Conservation (phyloP, 805 yeast genomes). For the Myxozyma nipponensis region DNA sequence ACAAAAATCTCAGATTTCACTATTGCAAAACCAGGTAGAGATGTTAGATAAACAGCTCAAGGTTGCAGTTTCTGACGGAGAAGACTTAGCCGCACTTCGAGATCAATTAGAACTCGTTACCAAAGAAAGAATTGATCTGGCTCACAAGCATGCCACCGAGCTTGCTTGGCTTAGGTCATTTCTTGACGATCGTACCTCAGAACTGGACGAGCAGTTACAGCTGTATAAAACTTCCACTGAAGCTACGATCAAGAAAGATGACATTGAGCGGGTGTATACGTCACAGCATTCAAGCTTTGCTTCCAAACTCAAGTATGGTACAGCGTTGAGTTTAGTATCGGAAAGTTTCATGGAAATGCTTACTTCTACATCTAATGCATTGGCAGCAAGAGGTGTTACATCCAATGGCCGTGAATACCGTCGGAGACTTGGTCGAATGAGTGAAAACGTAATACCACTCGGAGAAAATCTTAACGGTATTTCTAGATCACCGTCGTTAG, state of each 20-base stretch:
- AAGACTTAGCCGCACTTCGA: constrained; percentile 1
- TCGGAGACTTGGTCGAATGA: constrained; percentile 9
- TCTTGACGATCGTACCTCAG: constrained; percentile 13
- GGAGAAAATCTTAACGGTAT: constrained; percentile 9
- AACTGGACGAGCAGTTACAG: constrained; percentile 20
- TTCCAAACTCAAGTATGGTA: constrained; percentile 18
- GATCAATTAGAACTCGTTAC: constrained; percentile 1
- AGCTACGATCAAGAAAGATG: constrained; percentile 1
- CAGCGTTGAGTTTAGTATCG: constrained; percentile 20
- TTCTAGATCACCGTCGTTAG: neutral
- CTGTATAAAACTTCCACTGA: neutral
- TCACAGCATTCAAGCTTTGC: constrained; percentile 12
- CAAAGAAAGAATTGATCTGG: constrained; percentile 15
- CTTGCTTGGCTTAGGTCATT: constrained; percentile 21
- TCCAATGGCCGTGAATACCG: constrained; percentile 8
- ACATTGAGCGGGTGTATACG: constrained; percentile 7
- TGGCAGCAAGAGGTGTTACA: constrained; percentile 12
- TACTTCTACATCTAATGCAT: neutral
- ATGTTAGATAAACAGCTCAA: constrained; percentile 15
- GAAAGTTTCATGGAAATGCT: constrained; percentile 17
- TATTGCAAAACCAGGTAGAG: constrained; percentile 15
- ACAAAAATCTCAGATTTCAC: constrained; percentile 13
- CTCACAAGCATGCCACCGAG: constrained; percentile 17
- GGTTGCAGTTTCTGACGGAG: constrained; percentile 3
- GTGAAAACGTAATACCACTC: constrained; percentile 20